Percentiles rank a stretch among this genome's conserved stretches.
These are phyloP conservation scores for Phylloporus rhodoxanthus DNA, from an alignment of 768 basidiomycete genomes.

Conservation along the genomic window DNA sequence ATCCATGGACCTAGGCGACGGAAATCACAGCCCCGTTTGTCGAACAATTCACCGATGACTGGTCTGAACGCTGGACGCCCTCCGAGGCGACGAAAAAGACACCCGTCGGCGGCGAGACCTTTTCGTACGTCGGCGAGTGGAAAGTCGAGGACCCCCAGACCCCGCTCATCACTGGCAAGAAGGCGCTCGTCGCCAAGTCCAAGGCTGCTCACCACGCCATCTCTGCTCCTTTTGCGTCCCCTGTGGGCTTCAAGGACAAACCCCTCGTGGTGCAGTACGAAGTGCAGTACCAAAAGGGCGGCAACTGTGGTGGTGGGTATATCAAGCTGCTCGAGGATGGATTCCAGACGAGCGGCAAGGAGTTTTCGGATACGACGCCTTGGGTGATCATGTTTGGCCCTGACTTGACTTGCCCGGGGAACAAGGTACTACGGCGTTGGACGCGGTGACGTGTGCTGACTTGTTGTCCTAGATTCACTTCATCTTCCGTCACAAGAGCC, in stretches of 20 bases:
- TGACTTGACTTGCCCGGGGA: slow-evolving; percentile 88
- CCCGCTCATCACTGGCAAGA: slow-evolving; percentile 76
- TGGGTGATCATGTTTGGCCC: slow-evolving; percentile 98
- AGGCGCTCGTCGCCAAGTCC: slow-evolving; percentile 90
- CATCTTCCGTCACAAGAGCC: slow-evolving; percentile 98
- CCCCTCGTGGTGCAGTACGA: slow-evolving; percentile 97
- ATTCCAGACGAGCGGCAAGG: slow-evolving; percentile 89
- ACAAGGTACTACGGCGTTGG: slow-evolving; percentile 61
- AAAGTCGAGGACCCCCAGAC: slow-evolving; percentile 82
- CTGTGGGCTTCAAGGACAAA: slow-evolving; percentile 76
- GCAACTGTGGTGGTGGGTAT: slow-evolving; percentile 99
- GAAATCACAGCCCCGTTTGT: slow-evolving; percentile 82
- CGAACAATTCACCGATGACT: slow-evolving; percentile 93
- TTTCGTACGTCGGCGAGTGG: slow-evolving; percentile 98
- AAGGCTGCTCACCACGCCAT: slow-evolving; percentile 99
- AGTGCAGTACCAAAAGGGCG: slow-evolving; percentile 98
- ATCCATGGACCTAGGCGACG: slow-evolving; percentile 49
- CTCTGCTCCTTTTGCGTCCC: slow-evolving; percentile 77
- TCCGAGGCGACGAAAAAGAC: slow-evolving; percentile 99
- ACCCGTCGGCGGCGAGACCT: slow-evolving; percentile 90
- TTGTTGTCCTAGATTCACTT: slow-evolving; percentile 71
- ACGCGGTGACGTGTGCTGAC: neutral
- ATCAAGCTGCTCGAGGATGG: slow-evolving; percentile 92
- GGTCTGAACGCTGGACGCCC: slow-evolving; percentile 89
- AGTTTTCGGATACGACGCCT: slow-evolving; percentile 89